Percentiles rank a stretch among this genome's conserved stretches.
Conservation (phyloP, 192 early-diverging fungal genomes). For the Podila clonocystis region DNA sequence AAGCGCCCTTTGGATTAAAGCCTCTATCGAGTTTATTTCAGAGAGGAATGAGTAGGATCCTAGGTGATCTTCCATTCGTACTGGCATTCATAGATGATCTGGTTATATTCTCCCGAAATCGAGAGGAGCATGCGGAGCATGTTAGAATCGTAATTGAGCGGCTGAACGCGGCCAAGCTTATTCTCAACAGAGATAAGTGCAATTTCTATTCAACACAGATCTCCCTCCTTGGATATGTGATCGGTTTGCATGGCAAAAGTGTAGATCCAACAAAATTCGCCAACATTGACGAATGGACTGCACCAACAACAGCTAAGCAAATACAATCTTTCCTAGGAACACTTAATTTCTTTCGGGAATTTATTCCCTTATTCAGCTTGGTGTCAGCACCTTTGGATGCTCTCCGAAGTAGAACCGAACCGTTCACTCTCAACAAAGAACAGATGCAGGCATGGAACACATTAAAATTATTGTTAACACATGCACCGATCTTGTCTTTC, state of each 20-base stretch:
- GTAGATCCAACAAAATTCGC: slow-evolving; percentile 30
- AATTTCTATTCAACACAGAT: too few relatives aligned
- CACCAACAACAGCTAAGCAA: slow-evolving; percentile 23
- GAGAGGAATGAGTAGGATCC: slow-evolving; percentile 16
- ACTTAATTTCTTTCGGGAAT: slow-evolving; percentile 31
- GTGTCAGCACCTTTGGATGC: slow-evolving; percentile 35
- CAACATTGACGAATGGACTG: slow-evolving; percentile 23
- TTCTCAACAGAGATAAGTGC: too few relatives aligned
- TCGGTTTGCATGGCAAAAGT: slow-evolving; percentile 10
- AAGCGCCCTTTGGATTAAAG: slow-evolving; percentile 38
- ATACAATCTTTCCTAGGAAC: slow-evolving; percentile 29
- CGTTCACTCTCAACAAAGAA: slow-evolving; percentile 5
- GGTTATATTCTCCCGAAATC: slow-evolving; percentile 13
- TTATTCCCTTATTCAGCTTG: slow-evolving; percentile 17
- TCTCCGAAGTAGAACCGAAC: slow-evolving; percentile 18
- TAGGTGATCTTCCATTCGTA: slow-evolving; percentile 28
- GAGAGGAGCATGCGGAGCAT: slow-evolving; percentile 8
- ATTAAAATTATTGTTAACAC: not conserved
- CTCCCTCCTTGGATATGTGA: slow-evolving; percentile 21
- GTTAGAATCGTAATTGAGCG: slow-evolving; percentile 9
- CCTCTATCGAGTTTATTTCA: slow-evolving; percentile 22
- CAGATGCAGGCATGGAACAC: not conserved
- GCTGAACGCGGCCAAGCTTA: too few relatives aligned
- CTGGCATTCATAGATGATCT: slow-evolving; percentile 25
- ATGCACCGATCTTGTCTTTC: slow-evolving; percentile 12